Base-by-base conservation (phyloP, 208 protist genomes). In the Trichomonas tenax region DNA sequence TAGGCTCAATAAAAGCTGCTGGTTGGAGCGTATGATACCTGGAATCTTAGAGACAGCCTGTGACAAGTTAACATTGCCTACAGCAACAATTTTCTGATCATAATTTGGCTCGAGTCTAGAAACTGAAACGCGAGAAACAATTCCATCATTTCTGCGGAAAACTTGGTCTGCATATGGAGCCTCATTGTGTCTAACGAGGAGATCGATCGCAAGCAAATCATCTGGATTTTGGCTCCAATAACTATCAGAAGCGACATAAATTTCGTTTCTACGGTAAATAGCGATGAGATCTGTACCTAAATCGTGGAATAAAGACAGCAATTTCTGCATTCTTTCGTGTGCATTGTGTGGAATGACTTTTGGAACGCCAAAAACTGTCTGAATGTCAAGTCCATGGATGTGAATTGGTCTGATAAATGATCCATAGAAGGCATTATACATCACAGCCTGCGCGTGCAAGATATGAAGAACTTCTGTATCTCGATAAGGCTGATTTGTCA, bases 141-240 rank as follows among this genome's bases (percentile, higher is more conserved):
- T 45, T n/a, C 82, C 82, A 90, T 45, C 10, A 31, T 48, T 36
- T 48, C 36, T 45, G n/a, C 1, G 21, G 41, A 90, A 38, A 21
- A 90, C 41, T n/a, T 90, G 82, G n/a, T 90, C 82, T 23, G 82
- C 48, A n/a, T 44, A 90, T 48, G 82, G 82, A n/a, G 82, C 82
- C 48, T 90, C 82, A 90, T 36, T 38, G n/a, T 90, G 36, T n/a
- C 82, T 36, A 48, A n/a, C 41, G 23, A 90, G n/a, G 1, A 90
- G 17, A 90, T 90, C 82, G 48, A 90, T 48, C n/a, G 82, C 82
- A 48, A 44, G 82, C 3, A 90, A 38, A 34, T 90, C 82, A 4
- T 36, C 3, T 48, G 26, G 34, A 23, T 26, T 48, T 36, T 44
- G 8, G 4, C 48, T 45, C 82, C 82, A 90, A 90, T 44, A 90